Evolutionary conservation across 768 basidiomycete species (phyloP), one percentile per base, ranked within the genome.

Genomic region (Kwoniella dejecticola): DNA sequence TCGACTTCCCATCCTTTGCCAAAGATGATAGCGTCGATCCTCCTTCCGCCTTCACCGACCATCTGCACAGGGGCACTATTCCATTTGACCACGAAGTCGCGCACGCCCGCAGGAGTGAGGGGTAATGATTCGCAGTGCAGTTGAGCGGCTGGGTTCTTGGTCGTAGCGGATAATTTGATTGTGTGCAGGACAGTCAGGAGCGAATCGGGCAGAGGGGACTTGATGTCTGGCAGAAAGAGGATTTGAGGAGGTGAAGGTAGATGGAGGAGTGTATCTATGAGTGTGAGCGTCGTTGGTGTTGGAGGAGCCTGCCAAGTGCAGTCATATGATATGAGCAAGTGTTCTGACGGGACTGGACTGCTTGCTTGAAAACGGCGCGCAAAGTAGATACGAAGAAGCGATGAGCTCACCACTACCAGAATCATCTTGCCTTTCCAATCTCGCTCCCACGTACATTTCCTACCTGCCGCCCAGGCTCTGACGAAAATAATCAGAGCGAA

Each of bases 391-490:
- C 19, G 8, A 13, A 17, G 30, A 52, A 52, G 24, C 6, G 52
- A 30, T 13, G n/a, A 48, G 15, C 77, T 56, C 56, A 78, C 77
- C 23, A 75, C 60, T 0, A 79, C 62, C 52, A 77, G 33, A 23
- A 79, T 66, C 72, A 79, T 76, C 73, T 79, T 79, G 11, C 77
- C 77, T 6, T 72, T 73, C 77, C 76, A 79, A n/a, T 79, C 77
- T 27, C 77, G 44, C 60, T 77, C 77, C 71, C 76, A 71, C 13
- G 74, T 73, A 48, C 60, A 67, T 56, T 62, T 69, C 49, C 71
- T 59, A 7, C 77, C 77, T 7, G 68, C 71, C 1, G 70, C 21
- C 70, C 73, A 74, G 3, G 56, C 53, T 52, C 71, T 74, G 36
- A 73, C 30, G 11, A 17, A 46, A 8, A 61, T 19, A 4, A 64